These are phyloP conservation scores for Saxophila tyrrhenica DNA, from an alignment of 495 filamentous ascomycete genomes.

Conservation along the genomic window DNA sequence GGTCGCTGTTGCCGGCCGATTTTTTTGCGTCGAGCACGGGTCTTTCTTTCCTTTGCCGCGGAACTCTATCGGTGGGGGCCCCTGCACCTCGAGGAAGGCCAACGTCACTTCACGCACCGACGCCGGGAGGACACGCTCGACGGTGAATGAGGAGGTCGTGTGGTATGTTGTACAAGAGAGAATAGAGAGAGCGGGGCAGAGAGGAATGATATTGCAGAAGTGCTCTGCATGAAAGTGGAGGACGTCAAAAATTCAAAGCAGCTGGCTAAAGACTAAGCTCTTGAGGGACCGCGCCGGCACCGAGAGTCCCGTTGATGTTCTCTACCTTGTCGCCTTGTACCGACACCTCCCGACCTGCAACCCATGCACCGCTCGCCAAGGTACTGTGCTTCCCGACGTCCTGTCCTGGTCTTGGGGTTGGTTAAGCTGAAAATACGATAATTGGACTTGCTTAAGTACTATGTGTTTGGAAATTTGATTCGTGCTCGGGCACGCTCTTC, in stretches of 20 bases:
- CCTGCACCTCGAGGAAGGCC: not conserved
- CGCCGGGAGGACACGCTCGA: not conserved
- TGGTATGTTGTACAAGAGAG: not conserved
- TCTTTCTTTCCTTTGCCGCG: not conserved
- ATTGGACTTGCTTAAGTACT: too few species aligned
- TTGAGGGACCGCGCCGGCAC: not conserved
- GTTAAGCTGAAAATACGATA: too few species aligned
- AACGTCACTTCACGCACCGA: not conserved
- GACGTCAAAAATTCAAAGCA: not conserved
- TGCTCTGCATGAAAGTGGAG: not conserved
- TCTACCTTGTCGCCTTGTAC: not conserved
- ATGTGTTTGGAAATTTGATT: too few species aligned
- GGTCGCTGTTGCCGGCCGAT: conserved; percentile 1
- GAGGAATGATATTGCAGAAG: not conserved
- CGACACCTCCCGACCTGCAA: not conserved
- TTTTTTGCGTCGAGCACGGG: not conserved
- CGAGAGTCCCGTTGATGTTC: not conserved
- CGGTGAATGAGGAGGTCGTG: not conserved
- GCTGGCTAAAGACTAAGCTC: not conserved
- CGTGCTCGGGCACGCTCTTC: too few species aligned
- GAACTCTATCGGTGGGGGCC: not conserved
- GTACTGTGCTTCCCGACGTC: too few species aligned
- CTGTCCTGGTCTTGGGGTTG: too few species aligned
- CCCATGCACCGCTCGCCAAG: too few species aligned
- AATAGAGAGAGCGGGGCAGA: not conserved